Conservation (phyloP, 2,329 filamentous ascomycete genomes). For the Trichocomaceae sp. region DNA sequence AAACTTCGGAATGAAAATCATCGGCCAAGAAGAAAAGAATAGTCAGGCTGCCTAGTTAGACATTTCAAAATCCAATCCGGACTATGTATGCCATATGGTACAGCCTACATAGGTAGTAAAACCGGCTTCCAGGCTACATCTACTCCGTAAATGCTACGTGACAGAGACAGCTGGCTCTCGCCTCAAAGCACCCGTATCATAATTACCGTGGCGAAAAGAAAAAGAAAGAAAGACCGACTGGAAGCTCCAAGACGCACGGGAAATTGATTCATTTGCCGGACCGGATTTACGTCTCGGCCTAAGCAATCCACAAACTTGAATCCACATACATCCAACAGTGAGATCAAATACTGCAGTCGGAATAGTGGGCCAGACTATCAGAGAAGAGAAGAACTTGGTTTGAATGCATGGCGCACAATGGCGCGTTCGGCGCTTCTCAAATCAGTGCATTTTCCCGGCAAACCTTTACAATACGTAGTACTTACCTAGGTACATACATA, state of each 20-base stretch:
- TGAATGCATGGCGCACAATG: not conserved
- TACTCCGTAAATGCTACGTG: too few relatives aligned
- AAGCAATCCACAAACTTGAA: too few relatives aligned
- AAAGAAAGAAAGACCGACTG: slow-evolving; percentile 2
- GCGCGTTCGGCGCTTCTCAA: not conserved
- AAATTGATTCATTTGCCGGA: slow-evolving; percentile 7
- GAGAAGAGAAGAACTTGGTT: not conserved
- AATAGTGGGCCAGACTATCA: not conserved
- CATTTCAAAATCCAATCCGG: too few relatives aligned
- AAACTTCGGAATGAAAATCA: not conserved
- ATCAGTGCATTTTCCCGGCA: not conserved
- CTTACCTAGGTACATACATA: too few relatives aligned
- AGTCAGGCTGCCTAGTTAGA: too few relatives aligned
- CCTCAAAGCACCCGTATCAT: not conserved
- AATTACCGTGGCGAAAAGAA: not conserved
- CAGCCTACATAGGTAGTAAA: too few relatives aligned
- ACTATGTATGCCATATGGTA: too few relatives aligned
- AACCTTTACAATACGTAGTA: too few relatives aligned
- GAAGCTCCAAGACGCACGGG: slow-evolving; percentile 7
- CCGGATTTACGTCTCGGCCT: not conserved
- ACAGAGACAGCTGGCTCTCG: too few relatives aligned
- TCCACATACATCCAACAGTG: not conserved
- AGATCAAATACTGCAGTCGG: not conserved
- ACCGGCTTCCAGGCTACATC: too few relatives aligned
- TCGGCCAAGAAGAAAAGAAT: not conserved